Conservation (phyloP, 768 basidiomycete genomes). For the Steccherinum ochraceum region DNA sequence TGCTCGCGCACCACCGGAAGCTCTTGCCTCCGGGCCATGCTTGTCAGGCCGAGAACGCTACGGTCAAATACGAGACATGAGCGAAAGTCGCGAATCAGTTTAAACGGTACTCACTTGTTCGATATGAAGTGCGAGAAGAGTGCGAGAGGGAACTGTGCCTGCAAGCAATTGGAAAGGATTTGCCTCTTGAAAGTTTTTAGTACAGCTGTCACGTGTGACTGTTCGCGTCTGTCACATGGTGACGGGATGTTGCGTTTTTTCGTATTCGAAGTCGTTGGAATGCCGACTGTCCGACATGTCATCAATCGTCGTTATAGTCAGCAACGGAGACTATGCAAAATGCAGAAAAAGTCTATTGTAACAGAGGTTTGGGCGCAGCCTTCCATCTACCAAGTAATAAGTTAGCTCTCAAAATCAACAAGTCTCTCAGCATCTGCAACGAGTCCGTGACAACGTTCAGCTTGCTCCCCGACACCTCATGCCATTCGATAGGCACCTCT, state of each 20-base stretch:
- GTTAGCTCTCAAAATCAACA: constrained; percentile 80
- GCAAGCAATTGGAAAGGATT: neutral
- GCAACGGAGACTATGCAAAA: neutral
- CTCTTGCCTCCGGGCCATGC: neutral
- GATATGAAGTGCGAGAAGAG: neutral
- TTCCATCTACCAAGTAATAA: constrained; percentile 76
- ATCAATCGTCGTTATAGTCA: neutral
- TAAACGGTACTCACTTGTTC: no score
- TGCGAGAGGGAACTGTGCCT: neutral
- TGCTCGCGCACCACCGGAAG: neutral
- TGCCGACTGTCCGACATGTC: neutral
- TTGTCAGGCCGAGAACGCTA: neutral
- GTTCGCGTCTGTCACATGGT: neutral
- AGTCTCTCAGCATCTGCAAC: constrained; percentile 83
- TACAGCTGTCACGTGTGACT: no score
- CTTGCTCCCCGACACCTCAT: constrained; percentile 91
- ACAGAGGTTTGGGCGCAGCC: constrained; percentile 11
- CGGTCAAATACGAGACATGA: neutral
- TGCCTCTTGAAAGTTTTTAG: neutral
- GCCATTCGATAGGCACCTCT: constrained; percentile 90
- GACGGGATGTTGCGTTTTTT: neutral
- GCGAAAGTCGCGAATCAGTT: neutral
- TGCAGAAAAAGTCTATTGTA: neutral
- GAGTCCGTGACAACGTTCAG: constrained; percentile 80
- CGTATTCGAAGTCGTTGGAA: neutral